Evolutionary conservation across 352 stramenopile genomes (phyloP).

Genomic region (Blastocystis sp.): DNA sequence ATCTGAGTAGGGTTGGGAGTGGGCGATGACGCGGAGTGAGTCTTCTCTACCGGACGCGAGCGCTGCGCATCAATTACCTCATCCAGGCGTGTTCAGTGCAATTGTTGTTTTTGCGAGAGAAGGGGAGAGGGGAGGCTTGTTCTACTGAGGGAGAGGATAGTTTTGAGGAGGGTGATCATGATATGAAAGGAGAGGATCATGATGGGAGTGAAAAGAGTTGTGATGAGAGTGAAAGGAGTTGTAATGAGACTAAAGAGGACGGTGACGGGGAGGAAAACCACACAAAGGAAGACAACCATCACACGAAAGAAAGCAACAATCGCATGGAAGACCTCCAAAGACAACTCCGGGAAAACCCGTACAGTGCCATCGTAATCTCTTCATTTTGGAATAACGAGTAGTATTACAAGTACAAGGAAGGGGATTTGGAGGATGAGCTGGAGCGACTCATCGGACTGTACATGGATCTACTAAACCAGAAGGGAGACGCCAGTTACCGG

Average conservation of each 20-base stretch:
- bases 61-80: neutral
- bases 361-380: neutral
- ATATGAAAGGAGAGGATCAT: too few species aligned
- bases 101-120: neutral
- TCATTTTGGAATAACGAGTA: neutral
- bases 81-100: constrained; percentile 63
- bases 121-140: neutral
- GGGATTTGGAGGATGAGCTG: constrained; percentile 27
- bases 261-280: too few species aligned
- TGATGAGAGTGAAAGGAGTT: too few species aligned
- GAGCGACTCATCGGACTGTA: constrained; percentile 38
- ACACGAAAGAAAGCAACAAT: too few species aligned
- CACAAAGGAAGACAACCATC: too few species aligned
- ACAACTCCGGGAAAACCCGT: constrained; percentile 35
- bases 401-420: constrained; percentile 46
- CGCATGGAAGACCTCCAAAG: constrained; percentile 19
- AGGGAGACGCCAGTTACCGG: neutral
- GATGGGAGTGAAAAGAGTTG: too few species aligned
- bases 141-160: too few species aligned
- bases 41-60: constrained; percentile 11
- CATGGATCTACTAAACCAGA: constrained; percentile 5
- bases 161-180: too few species aligned
- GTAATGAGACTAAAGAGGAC: too few species aligned
- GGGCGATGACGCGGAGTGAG: neutral
- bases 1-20: neutral